phyloP scores from a whole-genome alignment of 805 yeast species.

The Teunomyces cretensis region DNA sequence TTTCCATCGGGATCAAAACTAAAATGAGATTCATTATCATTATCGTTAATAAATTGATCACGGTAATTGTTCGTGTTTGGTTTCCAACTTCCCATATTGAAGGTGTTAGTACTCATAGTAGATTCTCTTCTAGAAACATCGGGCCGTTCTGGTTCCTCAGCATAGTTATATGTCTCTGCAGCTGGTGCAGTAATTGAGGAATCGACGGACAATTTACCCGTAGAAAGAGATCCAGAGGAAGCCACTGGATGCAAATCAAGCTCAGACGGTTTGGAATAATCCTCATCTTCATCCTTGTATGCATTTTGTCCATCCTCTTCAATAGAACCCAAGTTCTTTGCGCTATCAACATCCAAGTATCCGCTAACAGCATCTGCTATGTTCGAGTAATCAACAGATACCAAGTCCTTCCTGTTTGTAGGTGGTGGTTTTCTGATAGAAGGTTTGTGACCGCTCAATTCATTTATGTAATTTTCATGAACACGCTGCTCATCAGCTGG shows the following conservation, averaged over 20 bases:
- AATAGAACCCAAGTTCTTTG: conserved; percentile 1
- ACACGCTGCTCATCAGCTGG: conserved; percentile 18
- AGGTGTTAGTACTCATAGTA: conserved; percentile 29
- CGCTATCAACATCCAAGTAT: conserved; percentile 20
- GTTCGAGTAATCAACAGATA: conserved; percentile 27
- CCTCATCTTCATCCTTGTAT: neutral
- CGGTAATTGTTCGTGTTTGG: conserved; percentile 54
- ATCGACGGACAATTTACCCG: conserved; percentile 18
- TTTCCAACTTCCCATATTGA: conserved; percentile 56
- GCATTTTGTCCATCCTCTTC: conserved; percentile 5
- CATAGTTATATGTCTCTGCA: neutral
- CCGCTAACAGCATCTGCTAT: conserved; percentile 35
- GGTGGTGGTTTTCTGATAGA: conserved; percentile 40
- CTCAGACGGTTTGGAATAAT: conserved; percentile 2
- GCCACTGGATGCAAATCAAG: conserved; percentile 10
- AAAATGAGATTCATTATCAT: conserved; percentile 36
- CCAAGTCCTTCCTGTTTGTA: conserved; percentile 17
- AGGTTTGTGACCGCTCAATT: conserved; percentile 25
- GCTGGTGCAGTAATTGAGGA: neutral
- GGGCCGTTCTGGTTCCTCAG: neutral
- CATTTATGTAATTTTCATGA: conserved; percentile 23
- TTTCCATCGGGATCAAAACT: conserved; percentile 23
- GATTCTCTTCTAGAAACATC: conserved; percentile 28
- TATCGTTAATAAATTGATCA: conserved; percentile 48
- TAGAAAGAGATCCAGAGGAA: conserved; percentile 17